A percentile compares a stretch with the other conserved stretches of the same genome.
These are phyloP conservation scores for Coemansia sp. DNA, from an alignment of 192 early-diverging fungal genomes.

Conservation along the genomic window DNA sequence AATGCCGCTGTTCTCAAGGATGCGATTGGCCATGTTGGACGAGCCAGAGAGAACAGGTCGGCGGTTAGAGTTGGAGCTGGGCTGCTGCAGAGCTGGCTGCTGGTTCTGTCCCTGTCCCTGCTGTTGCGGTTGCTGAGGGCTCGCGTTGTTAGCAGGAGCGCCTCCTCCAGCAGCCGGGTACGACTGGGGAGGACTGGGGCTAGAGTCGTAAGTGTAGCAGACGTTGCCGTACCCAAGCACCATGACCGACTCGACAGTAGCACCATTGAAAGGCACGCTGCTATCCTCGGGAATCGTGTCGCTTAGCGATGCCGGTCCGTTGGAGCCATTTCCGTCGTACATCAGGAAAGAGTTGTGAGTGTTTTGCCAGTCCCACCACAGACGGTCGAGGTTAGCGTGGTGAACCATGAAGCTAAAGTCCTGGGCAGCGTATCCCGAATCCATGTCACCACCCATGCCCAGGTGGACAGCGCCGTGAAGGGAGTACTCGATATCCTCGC, in stretches of 20 bases:
- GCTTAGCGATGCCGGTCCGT: conserved; percentile 25
- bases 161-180: conserved; percentile 26
- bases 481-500: conserved; percentile 51
- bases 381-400: conserved; percentile 52
- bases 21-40: conserved; percentile 23
- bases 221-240: conserved; percentile 48
- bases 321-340: conserved; percentile 40
- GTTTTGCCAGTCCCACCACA: conserved; percentile 59
- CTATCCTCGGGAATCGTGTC: conserved; percentile 35
- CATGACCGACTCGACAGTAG: conserved; percentile 46
- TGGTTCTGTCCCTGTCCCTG: not conserved
- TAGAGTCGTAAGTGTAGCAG: conserved; percentile 51
- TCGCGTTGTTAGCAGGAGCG: conserved; percentile 4
- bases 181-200: conserved; percentile 26
- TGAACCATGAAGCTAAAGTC: conserved; percentile 56
- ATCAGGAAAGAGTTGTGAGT: conserved; percentile 26
- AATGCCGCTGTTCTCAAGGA: conserved; percentile 26
- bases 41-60: conserved; percentile 24
- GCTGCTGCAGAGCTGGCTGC: conserved; percentile 15
- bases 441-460: conserved; percentile 51
- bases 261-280: conserved; percentile 30
- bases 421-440: conserved; percentile 42
- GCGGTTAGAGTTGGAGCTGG: not conserved
- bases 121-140: conserved; percentile 1
- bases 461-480: conserved; percentile 52